Conservation (phyloP, 352 stramenopile species). For the Hyaloperonospora brassicae region DNA sequence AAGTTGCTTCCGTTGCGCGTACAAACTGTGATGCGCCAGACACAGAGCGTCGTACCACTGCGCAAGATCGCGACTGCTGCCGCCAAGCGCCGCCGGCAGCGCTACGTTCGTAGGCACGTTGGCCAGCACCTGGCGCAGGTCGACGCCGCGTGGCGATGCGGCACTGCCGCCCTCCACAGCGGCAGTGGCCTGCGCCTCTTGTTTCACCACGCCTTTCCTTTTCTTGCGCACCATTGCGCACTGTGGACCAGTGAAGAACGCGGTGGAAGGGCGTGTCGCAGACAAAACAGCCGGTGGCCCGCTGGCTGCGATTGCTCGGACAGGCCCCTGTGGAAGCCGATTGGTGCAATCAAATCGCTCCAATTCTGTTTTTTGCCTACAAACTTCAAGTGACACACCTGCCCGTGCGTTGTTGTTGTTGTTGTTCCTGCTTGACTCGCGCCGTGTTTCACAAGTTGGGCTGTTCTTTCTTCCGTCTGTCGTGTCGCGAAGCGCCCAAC, state of each 20-base stretch:
- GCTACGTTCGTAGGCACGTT: constrained; percentile 27
- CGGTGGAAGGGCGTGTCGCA: too few relatives aligned
- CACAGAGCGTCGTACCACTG: constrained; percentile 43
- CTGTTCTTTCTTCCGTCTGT: too few relatives aligned
- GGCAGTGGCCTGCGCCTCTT: constrained; percentile 24
- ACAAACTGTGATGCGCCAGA: constrained; percentile 27
- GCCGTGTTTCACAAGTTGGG: too few relatives aligned
- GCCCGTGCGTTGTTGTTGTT: too few relatives aligned
- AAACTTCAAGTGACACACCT: background rate
- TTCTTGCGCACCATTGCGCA: constrained; percentile 73
- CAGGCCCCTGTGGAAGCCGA: too few relatives aligned
- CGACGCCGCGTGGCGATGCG: constrained; percentile 25
- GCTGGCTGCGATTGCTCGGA: background rate
- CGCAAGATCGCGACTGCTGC: constrained; percentile 17
- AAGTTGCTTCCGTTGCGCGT: constrained; percentile 65
- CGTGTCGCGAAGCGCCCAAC: too few relatives aligned
- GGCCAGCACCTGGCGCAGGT: constrained; percentile 25
- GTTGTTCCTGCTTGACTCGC: too few relatives aligned
- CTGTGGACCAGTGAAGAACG: background rate
- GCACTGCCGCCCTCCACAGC: constrained; percentile 4
- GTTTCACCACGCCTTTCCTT: constrained; percentile 58
- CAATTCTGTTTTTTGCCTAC: background rate
- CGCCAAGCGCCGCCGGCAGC: constrained; percentile 30
- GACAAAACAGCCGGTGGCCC: too few relatives aligned
- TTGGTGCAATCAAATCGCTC: background rate